Evolutionary conservation across 2,329 filamentous ascomycete genomes (phyloP).

Genomic region (Claviceps pazoutovae): DNA sequence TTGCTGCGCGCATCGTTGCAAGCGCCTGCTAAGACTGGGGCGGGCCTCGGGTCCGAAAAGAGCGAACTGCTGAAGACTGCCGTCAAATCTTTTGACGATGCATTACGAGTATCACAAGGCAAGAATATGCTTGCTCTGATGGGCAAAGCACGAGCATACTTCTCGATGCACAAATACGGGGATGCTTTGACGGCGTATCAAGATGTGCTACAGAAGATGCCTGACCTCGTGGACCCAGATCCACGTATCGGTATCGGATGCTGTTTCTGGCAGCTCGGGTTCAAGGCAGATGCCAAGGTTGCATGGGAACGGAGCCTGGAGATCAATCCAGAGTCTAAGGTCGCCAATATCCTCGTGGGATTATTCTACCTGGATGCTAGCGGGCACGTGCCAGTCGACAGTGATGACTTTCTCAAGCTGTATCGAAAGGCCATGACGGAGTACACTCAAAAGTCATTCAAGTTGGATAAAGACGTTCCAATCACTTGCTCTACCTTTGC

Average conservation of each 20-base stretch:
- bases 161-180: slow-evolving; percentile 71
- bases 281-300: slow-evolving; percentile 78
- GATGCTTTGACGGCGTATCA: slow-evolving; percentile 80
- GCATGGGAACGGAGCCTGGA: slow-evolving; percentile 85
- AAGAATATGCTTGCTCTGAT: slow-evolving; percentile 87
- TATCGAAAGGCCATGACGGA: slow-evolving; percentile 93
- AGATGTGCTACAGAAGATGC: slow-evolving; percentile 72
- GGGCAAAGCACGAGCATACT: slow-evolving; percentile 77
- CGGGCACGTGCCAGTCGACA: slow-evolving; percentile 66
- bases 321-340: slow-evolving; percentile 69
- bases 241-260: slow-evolving; percentile 92
- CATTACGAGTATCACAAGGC: slow-evolving; percentile 67
- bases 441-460: slow-evolving; percentile 88
- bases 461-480: slow-evolving; percentile 80
- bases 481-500: slow-evolving; percentile 85
- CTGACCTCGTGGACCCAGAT: slow-evolving; percentile 80
- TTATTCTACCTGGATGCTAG: slow-evolving; percentile 82
- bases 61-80: slow-evolving; percentile 72
- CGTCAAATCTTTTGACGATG: slow-evolving; percentile 89
- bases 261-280: slow-evolving; percentile 92
- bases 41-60: slow-evolving; percentile 56
- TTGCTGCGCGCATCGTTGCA: slow-evolving; percentile 79
- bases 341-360: slow-evolving; percentile 79
- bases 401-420: slow-evolving; percentile 67
- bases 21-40: slow-evolving; percentile 54